Evolutionary conservation across 306 rosid genomes (phyloP), one percentile per base, ranked within the genome.

Genomic region (Vigna nakashimae): DNA sequence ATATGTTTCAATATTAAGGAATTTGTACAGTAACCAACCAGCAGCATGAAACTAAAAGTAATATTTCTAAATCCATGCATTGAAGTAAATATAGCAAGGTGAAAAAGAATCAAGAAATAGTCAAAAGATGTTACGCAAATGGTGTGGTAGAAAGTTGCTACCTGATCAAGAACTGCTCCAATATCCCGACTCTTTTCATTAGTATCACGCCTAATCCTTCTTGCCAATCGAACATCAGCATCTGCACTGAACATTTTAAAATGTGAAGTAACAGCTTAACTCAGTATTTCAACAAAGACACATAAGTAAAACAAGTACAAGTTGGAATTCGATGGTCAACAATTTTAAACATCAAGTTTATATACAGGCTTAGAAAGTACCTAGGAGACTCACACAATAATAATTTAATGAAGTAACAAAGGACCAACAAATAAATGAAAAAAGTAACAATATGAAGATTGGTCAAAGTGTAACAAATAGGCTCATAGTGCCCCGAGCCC

Each of bases 181-280:
- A 96, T 91, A 83, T 92, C 96, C 80, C 99, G 87, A 65, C 76
- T 85, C 89, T 91, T 96, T 82, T 92, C 99, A 17, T 53, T 84
- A 9, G 99, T 96, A 77, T 96, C 99, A 76, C 97, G 98, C 87
- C 93, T 91, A 73, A 96, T 96, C 88, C 99, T 90, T 89, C 99
- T 92, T 22, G 98, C 98, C 80, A 96, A 80, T 83, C 99, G 98
- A 85, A 92, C 97, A 90, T 96, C 99, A 86, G 99, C 98, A 91
- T 96, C 99, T 96, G 99, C 97, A 91, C 96, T 88, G 96, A 87
- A 85, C 87, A 90, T 63, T 86, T 82, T 84, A 83, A 84, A 86
- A 84, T 82, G 89, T 89, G 79, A 92, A 86, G 91, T 82, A 83
- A 82, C 76, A 77, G 83, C 81, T 84, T 84, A 71, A 89, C 86